Evolutionary conservation across 495 filamentous ascomycete species (phyloP), one percentile per base, ranked within the genome.

Genomic region (Monascus purpureus): DNA sequence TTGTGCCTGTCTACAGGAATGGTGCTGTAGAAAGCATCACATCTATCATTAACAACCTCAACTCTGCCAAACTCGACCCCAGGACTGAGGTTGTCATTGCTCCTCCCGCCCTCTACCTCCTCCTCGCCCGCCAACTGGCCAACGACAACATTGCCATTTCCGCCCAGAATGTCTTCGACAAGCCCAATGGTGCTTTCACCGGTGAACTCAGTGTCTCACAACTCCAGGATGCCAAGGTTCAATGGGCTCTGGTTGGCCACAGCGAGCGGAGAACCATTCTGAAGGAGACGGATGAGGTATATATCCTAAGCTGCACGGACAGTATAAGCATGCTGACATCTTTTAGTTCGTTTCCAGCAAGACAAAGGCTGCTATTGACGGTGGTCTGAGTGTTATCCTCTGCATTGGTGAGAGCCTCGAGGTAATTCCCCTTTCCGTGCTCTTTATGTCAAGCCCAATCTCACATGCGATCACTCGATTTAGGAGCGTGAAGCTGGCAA

Each of bases 331-430:
- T n/a, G n/a, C 11, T 33, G 25, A n/a, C 1, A n/a, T 36, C 13
- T 9, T 28, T 7, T 44, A 73, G 65, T 80, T 92, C 47, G 73
- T 96, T 35, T 86, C 90, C 28, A 73, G 69, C 54, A 97, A 97
- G 77, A 84, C 81, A 53, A 92, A 87, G 70, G 72, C 75, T 38
- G 85, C 90, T 34, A 67, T 92, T 31, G 81, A 86, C 41, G 81
- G 79, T 44, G 92, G 87, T 26, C 43, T 96, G 36, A 72, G 74
- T 30, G 92, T 95, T 45, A 90, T 97, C 53, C 72, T 94, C 61
- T 97, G 90, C 70, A 85, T 86, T 52, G 92, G 90, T 46, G 90
- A 97, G 73, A 82, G 73, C 37, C 69, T 95, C 31, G 82, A 92
- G 64, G 70, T 70, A 57, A 35, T 49, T 42, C 50, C 50, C 45